Percentiles rank a stretch among this genome's conserved stretches.
Conservation (phyloP, 192 early-diverging fungal genomes). For the Gaertneriomyces sp. region DNA sequence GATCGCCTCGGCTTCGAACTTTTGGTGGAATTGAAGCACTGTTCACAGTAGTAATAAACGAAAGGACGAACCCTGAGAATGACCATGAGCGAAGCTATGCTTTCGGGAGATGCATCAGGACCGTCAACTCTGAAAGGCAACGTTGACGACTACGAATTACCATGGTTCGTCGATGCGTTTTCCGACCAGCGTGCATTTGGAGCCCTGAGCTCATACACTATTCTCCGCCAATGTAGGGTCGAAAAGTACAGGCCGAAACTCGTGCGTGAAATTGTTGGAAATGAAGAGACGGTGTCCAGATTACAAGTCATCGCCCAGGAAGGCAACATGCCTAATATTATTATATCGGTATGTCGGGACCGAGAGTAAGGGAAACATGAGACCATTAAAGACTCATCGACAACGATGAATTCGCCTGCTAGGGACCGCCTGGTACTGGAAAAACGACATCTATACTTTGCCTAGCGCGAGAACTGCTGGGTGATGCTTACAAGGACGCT, state of each 20-base stretch:
- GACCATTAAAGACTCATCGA: too few relatives aligned
- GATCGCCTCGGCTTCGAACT: too few relatives aligned
- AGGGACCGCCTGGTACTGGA: conserved; percentile 90
- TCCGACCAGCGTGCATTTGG: background rate
- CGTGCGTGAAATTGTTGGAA: conserved; percentile 90
- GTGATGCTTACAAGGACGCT: conserved; percentile 81
- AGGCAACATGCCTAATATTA: conserved; percentile 95
- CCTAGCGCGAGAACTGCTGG: conserved; percentile 85
- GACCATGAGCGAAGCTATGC: too few relatives aligned
- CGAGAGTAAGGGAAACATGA: background rate
- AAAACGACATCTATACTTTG: conserved; percentile 96
- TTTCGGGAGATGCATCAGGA: too few relatives aligned
- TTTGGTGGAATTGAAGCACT: too few relatives aligned
- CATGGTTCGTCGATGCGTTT: conserved; percentile 38
- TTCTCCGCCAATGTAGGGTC: conserved; percentile 51
- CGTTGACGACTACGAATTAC: conserved; percentile 48
- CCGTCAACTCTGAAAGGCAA: conserved; percentile 39
- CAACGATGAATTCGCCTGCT: too few relatives aligned
- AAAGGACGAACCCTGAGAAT: too few relatives aligned
- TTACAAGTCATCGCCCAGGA: conserved; percentile 80
- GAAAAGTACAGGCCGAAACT: conserved; percentile 90
- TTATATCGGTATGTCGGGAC: conserved; percentile 64
- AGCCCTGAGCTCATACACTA: background rate
- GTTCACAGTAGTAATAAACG: too few relatives aligned
- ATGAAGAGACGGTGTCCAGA: conserved; percentile 84